Base-by-base conservation (phyloP, 768 basidiomycete species). In the Lactifluus subvellereus region DNA sequence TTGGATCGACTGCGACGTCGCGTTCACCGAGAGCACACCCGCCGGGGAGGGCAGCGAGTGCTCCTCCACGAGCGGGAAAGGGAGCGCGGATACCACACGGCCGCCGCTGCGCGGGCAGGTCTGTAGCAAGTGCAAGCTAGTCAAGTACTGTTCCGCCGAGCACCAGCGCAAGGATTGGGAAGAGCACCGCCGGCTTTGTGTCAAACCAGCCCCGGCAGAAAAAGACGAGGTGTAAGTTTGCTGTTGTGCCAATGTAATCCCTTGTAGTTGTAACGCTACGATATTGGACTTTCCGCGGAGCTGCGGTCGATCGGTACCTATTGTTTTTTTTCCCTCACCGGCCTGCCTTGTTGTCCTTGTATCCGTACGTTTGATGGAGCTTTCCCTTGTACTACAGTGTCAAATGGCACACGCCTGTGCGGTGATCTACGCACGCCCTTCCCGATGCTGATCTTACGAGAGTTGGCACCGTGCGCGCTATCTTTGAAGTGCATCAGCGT, bases 111-210 rank as follows among this genome's bases (percentile, higher is more conserved):
- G 70, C 38, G 86, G 86, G 33, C 83, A 85, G 69, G 77, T 83
- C 33, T 90, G 88, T 72, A 87, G 88, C 74, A 86, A 86, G 72
- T 90, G 88, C 76, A 84, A 83, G 71, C 77, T 90, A 57, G 88
- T 90, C 69, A 87, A 84, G 73, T 90, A 90, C 68, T 90, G 88
- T 69, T 88, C 85, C 51, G 75, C 82, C 14, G 84, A 88, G 68
- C 87, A 89, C 70, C 88, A 90, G 75, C 80, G 77, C 71, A 82
- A 82, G 70, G 88, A 90, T 66, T 90, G 88, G 88, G 84, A 85
- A 27, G 88, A 90, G 72, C 88, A 90, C 73, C 79, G 82, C 62
- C 77, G 88, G 61, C 86, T 89, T 58, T 90, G 88, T 69, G 72
- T 72, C n/a, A 78, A 75, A 62, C 73, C 77, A 47, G 64, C 51